Evolutionary conservation across 306 rosid genomes (phyloP), one percentile per base, ranked within the genome.

Genomic region (Cucurbita maxima): DNA sequence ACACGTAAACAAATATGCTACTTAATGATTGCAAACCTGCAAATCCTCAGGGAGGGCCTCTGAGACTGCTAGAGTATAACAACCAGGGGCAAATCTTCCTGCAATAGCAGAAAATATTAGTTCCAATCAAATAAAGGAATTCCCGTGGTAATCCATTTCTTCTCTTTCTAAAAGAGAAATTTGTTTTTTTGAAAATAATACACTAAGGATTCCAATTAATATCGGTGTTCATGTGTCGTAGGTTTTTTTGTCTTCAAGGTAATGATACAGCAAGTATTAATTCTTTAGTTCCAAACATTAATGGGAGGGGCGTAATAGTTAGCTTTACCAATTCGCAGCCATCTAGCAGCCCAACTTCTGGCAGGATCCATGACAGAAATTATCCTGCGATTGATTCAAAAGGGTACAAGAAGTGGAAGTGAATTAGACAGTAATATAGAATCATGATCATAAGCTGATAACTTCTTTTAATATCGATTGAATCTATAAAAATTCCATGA

Each of bases 31-130:
- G 6, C 18, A 70, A 45, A 92, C 98, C 98, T 92, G 94, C 88
- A 93, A 76, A 64, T 93, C 98, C 81, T 93, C 98, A 0, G 97
- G 88, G 72, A 93, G 96, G 76, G 92, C 88, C 89, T 93, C 98
- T 7, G 98, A 93, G 82, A 93, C 97, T 48, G 98, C 96, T 69
- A 93, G 98, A 72, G 98, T 88, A 82, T 93, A 93, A 77, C 90
- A 89, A 36, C 98, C 97, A 59, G 96, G 96, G 75, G 74, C 96
- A 75, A 83, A 90, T 76, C 82, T 88, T 70, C 90, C 96, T 92
- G 83, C 83, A 82, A 68, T 19, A 54, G 19, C 30, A 45, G 73
- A 20, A 69, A 55, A 3, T 45, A 36, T 40, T 54, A 48, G 71
- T 58, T 55, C 15, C 34, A 58, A 52, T 19, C 36, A 25, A 60